Evolutionary conservation across 1,139 yeast species (phyloP).

Genomic region (Yamadazyma sp.): DNA sequence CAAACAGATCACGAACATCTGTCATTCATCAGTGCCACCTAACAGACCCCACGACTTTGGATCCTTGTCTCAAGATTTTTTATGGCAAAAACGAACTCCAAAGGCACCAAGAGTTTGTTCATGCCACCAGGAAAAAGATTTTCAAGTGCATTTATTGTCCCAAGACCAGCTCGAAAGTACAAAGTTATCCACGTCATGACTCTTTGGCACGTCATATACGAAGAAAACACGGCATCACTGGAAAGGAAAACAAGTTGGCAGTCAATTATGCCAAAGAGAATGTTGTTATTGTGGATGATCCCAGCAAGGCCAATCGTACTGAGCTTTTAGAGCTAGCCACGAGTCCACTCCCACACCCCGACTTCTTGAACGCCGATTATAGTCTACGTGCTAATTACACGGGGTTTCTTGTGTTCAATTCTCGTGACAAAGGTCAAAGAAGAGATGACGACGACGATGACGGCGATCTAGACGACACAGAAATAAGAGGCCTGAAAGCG

Average conservation of each 20-base stretch:
- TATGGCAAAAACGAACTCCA: slow-evolving; percentile 47
- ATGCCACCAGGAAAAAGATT: slow-evolving; percentile 46
- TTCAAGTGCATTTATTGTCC: slow-evolving; percentile 46
- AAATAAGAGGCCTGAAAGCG: neutral
- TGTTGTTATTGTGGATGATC: slow-evolving; percentile 40
- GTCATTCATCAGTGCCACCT: slow-evolving; percentile 47
- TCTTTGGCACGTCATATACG: slow-evolving; percentile 48
- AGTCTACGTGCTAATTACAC: slow-evolving; percentile 31
- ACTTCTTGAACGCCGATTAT: slow-evolving; percentile 29
- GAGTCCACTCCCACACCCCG: slow-evolving; percentile 33
- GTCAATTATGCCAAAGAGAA: slow-evolving; percentile 50
- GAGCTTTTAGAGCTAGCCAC: slow-evolving; percentile 15
- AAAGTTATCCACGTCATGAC: slow-evolving; percentile 48
- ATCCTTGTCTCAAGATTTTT: slow-evolving; percentile 41
- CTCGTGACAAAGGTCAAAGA: slow-evolving; percentile 9
- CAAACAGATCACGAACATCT: neutral
- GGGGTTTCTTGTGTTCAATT: slow-evolving; percentile 33
- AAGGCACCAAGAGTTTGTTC: slow-evolving; percentile 50
- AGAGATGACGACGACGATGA: slow-evolving; percentile 5
- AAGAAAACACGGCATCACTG: slow-evolving; percentile 47
- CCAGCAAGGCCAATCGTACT: slow-evolving; percentile 9
- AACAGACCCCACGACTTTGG: slow-evolving; percentile 31
- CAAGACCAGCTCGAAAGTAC: slow-evolving; percentile 36
- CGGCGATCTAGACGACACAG: slow-evolving; percentile 1
- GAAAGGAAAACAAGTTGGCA: slow-evolving; percentile 47